Percentiles rank a stretch among this genome's conserved stretches.
Conservation (phyloP, 371 early-diverging fungal genomes). For the Mucor plumbeus region DNA sequence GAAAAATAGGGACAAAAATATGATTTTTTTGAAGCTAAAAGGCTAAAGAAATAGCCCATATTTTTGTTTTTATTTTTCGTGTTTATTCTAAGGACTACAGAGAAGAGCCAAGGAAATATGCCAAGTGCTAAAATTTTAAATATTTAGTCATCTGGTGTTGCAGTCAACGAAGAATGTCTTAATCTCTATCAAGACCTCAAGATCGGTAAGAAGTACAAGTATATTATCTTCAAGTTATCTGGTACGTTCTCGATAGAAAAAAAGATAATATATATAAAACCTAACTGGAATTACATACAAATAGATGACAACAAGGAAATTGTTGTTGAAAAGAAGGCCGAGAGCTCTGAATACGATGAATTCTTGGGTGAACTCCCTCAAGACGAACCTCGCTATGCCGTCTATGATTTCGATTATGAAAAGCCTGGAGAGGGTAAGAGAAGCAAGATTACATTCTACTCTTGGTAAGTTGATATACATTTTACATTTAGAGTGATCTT, state of each 20-base stretch:
- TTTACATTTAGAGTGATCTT: neutral
- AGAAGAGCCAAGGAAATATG: neutral
- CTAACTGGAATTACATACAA: neutral
- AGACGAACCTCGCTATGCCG: slow-evolving; percentile 80
- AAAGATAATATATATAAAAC: no score
- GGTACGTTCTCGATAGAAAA: slow-evolving; percentile 35
- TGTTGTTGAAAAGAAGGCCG: slow-evolving; percentile 69
- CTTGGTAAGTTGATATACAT: slow-evolving; percentile 41
- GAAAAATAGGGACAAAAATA: neutral
- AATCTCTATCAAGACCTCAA: slow-evolving; percentile 73
- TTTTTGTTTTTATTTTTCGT: neutral
- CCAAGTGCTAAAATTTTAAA: neutral
- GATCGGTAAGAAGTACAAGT: slow-evolving; percentile 74
- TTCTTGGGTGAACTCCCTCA: slow-evolving; percentile 72
- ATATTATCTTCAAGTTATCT: slow-evolving; percentile 79
- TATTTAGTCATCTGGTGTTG: slow-evolving; percentile 71
- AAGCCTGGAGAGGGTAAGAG: slow-evolving; percentile 69
- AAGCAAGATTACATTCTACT: slow-evolving; percentile 68
- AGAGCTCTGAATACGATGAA: slow-evolving; percentile 61
- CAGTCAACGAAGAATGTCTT: slow-evolving; percentile 68
- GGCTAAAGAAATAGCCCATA: neutral
- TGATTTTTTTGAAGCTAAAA: neutral
- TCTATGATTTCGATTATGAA: slow-evolving; percentile 84
- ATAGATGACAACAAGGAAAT: slow-evolving; percentile 63
- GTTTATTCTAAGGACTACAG: neutral